Conservation (phyloP, 805 yeast genomes). For the Lachancea thermotolerans region DNA sequence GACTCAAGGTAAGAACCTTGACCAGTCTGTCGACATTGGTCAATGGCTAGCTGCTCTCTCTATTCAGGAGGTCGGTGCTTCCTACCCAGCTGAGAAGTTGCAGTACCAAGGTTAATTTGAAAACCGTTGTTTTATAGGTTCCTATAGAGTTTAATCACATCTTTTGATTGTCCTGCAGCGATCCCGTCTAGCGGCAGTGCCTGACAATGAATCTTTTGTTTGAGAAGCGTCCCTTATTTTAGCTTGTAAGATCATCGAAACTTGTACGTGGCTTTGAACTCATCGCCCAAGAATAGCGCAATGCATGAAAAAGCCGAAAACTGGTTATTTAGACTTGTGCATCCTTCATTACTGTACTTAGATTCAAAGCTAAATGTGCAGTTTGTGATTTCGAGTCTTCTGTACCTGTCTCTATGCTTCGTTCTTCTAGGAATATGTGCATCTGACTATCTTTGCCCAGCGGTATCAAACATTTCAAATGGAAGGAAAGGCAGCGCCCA, state of each 20-base stretch:
- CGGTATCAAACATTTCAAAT: slow-evolving; percentile 29
- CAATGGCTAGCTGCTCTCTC: slow-evolving; percentile 95
- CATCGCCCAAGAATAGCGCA: not conserved
- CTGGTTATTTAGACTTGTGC: slow-evolving; percentile 14
- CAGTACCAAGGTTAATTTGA: slow-evolving; percentile 32
- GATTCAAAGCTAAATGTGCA: slow-evolving; percentile 15
- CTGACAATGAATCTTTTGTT: too few relatives aligned
- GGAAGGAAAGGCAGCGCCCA: slow-evolving; percentile 1
- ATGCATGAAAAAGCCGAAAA: not conserved
- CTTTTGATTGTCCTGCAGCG: too few relatives aligned
- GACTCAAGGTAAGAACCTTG: slow-evolving; percentile 61
- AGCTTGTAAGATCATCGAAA: not conserved
- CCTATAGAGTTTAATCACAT: too few relatives aligned
- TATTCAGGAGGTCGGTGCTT: slow-evolving; percentile 90
- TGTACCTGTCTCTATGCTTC: slow-evolving; percentile 25
- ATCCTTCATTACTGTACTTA: slow-evolving; percentile 24
- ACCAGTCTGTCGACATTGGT: slow-evolving; percentile 67
- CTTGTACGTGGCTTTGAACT: not conserved
- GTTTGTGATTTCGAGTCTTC: slow-evolving; percentile 21
- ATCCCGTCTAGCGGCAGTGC: too few relatives aligned
- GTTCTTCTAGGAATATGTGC: slow-evolving; percentile 31
- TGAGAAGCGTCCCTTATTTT: not conserved
- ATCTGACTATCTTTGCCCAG: slow-evolving; percentile 32
- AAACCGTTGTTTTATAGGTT: too few relatives aligned
- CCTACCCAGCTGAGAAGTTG: slow-evolving; percentile 78